A percentile compares a stretch with the other conserved stretches of the same genome.
These are phyloP conservation scores for Fagopyrum homotropicum DNA, from an alignment of 148 eudicot species.

Conservation along the genomic window DNA sequence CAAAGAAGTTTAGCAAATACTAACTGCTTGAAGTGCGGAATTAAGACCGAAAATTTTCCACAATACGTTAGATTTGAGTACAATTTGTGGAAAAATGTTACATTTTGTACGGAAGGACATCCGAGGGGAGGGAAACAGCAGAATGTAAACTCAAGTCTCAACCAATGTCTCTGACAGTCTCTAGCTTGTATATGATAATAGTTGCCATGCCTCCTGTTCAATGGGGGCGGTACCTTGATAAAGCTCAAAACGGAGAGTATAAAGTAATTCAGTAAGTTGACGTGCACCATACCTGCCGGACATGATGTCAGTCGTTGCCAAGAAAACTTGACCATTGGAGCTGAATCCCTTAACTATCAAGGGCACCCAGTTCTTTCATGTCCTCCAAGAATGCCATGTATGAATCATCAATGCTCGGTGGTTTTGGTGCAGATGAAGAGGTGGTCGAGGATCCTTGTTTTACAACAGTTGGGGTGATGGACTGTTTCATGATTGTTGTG, in stretches of 20 bases:
- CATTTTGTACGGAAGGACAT: no score
- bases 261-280: not conserved
- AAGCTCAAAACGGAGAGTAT: not conserved
- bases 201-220: no score
- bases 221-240: no score
- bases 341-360: constrained; percentile 46
- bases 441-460: constrained; percentile 39
- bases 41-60: no score
- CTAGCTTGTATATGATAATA: no score
- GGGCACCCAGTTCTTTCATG: constrained; percentile 97
- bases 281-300: not conserved
- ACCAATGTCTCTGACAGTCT: no score
- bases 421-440: constrained; percentile 46
- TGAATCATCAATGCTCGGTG: constrained; percentile 81
- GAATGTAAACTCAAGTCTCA: no score
- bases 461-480: constrained; percentile 30
- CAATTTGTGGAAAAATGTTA: no score
- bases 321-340: not conserved
- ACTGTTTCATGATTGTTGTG: constrained; percentile 26
- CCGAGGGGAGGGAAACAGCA: no score
- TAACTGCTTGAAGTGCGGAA: no score
- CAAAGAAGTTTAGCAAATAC: no score
- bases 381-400: constrained; percentile 93
- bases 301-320: not conserved
- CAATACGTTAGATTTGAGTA: no score